These are phyloP conservation scores for Saccharomyces pastorianus DNA, from an alignment of 1,139 yeast genomes.

Conservation along the genomic window DNA sequence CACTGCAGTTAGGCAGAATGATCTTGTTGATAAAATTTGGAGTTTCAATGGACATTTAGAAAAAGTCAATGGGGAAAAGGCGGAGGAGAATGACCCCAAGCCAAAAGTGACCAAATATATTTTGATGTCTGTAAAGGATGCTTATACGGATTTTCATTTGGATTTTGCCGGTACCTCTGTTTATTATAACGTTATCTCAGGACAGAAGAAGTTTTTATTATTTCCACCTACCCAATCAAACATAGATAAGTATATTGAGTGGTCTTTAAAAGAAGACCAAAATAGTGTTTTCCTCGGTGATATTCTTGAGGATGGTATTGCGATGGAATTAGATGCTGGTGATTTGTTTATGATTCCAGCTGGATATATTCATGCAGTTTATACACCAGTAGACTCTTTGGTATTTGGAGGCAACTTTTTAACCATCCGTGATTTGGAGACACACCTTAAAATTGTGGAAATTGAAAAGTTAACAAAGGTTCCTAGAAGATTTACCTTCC, in stretches of 20 bases:
- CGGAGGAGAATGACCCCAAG: conserved; percentile 29
- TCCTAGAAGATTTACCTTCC: conserved; percentile 69
- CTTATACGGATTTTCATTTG: conserved; percentile 83
- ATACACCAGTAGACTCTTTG: conserved; percentile 71
- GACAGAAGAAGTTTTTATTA: conserved; percentile 65
- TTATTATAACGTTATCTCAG: conserved; percentile 71
- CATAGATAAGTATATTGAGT: conserved; percentile 50
- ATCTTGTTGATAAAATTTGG: conserved; percentile 69
- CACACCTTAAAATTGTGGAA: conserved; percentile 52
- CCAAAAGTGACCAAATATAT: conserved; percentile 80
- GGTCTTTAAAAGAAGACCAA: conserved; percentile 57
- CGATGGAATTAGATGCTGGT: conserved; percentile 56
- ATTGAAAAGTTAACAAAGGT: conserved; percentile 66
- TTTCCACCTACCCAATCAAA: conserved; percentile 68
- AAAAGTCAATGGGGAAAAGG: background rate
- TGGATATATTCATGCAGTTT: conserved; percentile 91
- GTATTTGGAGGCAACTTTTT: conserved; percentile 85
- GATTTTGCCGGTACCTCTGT: conserved; percentile 93
- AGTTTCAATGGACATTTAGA: conserved; percentile 3
- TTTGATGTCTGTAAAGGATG: conserved; percentile 72
- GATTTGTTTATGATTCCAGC: conserved; percentile 80
- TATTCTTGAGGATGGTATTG: conserved; percentile 43
- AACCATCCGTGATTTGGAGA: conserved; percentile 52
- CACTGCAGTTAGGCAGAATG: conserved; percentile 53
- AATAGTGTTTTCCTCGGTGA: conserved; percentile 62